Conservation (phyloP, 352 stramenopile genomes). For the Pythium phragmitis region DNA sequence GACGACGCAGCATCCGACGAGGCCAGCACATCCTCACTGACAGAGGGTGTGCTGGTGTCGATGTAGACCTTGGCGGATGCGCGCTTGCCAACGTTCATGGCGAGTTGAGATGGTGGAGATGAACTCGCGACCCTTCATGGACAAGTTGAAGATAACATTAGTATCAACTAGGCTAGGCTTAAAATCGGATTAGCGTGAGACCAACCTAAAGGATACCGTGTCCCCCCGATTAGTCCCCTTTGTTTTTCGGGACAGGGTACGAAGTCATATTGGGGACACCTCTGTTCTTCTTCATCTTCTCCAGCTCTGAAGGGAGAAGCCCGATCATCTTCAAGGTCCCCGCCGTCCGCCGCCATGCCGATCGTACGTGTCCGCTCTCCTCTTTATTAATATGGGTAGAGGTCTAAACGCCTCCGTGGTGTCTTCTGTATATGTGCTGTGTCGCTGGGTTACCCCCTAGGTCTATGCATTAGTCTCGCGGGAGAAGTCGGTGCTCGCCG, state of each 20-base stretch:
- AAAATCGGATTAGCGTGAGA: not conserved
- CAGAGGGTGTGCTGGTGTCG: conserved; percentile 8
- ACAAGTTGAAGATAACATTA: not conserved
- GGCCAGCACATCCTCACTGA: not conserved
- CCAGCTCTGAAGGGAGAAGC: not conserved
- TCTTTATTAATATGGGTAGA: too few species aligned
- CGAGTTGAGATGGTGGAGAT: not conserved
- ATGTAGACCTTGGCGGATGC: conserved; percentile 33
- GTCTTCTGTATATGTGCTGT: not conserved
- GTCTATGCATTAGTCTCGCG: conserved; percentile 97
- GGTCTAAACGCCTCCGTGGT: too few species aligned
- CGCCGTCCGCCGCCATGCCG: conserved; percentile 31
- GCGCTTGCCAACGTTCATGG: conserved; percentile 23
- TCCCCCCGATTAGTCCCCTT: not conserved
- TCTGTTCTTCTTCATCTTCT: conserved; percentile 2
- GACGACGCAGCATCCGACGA: too few species aligned
- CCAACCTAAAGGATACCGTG: not conserved
- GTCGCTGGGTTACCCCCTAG: conserved; percentile 18
- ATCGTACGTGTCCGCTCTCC: conserved; percentile 31
- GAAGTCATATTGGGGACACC: conserved; percentile 2
- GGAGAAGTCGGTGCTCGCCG: conserved; percentile 97
- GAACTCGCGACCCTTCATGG: not conserved
- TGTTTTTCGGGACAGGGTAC: conserved; percentile 5
- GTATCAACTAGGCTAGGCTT: too few species aligned
- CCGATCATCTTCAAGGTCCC: conserved; percentile 17